Base-by-base conservation (phyloP, 768 basidiomycete species). In the Podaxis pistillaris region DNA sequence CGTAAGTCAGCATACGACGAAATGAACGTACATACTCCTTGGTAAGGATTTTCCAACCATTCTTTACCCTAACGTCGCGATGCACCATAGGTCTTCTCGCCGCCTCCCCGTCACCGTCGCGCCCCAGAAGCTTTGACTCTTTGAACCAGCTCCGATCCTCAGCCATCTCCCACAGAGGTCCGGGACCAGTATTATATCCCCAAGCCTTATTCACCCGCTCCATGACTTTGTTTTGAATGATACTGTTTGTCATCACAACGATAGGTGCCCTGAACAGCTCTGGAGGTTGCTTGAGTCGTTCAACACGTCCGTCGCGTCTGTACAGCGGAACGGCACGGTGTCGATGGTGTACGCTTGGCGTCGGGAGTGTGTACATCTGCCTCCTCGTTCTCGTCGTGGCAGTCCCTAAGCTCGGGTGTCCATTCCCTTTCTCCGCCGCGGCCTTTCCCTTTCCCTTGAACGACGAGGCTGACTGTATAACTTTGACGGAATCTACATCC, bases 71-170 rank as follows among this genome's bases (percentile, higher is more conserved):
- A 11, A 89, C 50, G 46, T 75, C 72, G 40, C 68, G 55, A 68
- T 90, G 79, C 1, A 91, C 90, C 59, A 78, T 78, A 2, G 90
- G 91, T 56, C 88, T 76, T 17, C 86, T 78, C 38, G 71, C 78
- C 9, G 72, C 79, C 66, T 90, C 89, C 0, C 69, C 71, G 51
- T 77, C 78, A 38, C 72, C 66, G 56, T 78, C 78, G 8, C 70
- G 64, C 2, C 74, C 74, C 0, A 64, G 66, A 11, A 69, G 62
- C 36, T 69, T 63, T 2, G 82, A 79, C 66, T 93, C 92, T 69
- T 90, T 92, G 72, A 79, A 93, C 83, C 89, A 94, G 1, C 82
- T 84, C 55, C 90, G 74, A 65, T 94, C 93, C 69, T 94, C 93
- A 47, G 83, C 73, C 38, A 93, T 72, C 63, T 93, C 88, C 91